Percentiles rank a stretch among this genome's conserved stretches.
These are phyloP conservation scores for Phoma sp. DNA, from an alignment of 2,329 filamentous ascomycete genomes.

Conservation along the genomic window DNA sequence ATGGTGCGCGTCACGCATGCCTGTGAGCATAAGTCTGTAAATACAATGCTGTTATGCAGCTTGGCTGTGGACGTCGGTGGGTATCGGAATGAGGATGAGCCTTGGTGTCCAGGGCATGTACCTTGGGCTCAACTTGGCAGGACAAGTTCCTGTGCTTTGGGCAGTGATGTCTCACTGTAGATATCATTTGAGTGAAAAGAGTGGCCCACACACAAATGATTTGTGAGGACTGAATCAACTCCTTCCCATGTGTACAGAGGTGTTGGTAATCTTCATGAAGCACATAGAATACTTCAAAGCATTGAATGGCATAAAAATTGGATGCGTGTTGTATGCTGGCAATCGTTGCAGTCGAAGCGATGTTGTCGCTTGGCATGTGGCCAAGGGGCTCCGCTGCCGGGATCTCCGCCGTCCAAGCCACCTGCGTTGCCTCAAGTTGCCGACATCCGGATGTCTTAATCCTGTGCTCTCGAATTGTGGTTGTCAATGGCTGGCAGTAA, in stretches of 20 bases:
- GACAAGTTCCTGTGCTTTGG: not conserved
- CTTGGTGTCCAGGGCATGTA: not conserved
- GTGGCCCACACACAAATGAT: no score
- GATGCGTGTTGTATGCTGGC: not conserved
- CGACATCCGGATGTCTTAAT: not conserved
- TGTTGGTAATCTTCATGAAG: not conserved
- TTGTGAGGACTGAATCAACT: no score
- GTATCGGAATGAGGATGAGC: not conserved
- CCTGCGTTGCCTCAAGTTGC: slow-evolving; percentile 2
- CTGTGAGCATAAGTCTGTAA: not conserved
- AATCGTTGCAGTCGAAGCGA: not conserved
- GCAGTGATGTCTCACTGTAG: no score
- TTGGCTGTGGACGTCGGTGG: not conserved
- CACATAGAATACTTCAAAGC: not conserved
- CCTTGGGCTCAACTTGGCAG: slow-evolving; percentile 6
- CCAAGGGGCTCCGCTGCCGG: slow-evolving; percentile 4
- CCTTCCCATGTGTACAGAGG: not conserved
- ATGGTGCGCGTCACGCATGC: not conserved
- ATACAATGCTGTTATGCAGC: not conserved
- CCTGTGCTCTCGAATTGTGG: not conserved
- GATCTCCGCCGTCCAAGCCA: not conserved
- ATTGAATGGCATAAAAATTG: not conserved
- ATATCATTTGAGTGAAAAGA: no score
- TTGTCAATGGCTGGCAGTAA: not conserved
- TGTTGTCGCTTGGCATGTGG: not conserved